Evolutionary conservation across 2,329 filamentous ascomycete genomes (phyloP).

Genomic region (Atkinsonella texensis): DNA sequence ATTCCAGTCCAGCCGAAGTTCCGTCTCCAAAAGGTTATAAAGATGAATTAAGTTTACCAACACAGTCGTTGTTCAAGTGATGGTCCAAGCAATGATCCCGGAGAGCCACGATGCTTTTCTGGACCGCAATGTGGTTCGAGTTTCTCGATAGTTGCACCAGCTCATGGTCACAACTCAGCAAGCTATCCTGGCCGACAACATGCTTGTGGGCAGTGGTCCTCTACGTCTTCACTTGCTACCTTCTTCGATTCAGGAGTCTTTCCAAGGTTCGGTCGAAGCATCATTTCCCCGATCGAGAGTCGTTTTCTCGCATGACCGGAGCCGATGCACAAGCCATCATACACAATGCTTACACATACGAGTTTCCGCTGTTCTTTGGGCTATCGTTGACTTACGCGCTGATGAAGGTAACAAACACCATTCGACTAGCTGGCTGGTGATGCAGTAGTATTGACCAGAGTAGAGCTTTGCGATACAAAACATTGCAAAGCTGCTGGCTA

Average conservation of each 20-base stretch:
- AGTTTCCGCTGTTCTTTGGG: slow-evolving; percentile 28
- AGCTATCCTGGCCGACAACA: neutral
- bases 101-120: neutral
- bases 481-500: slow-evolving; percentile 25
- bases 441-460: neutral
- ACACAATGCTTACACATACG: slow-evolving; percentile 18
- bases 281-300: slow-evolving; percentile 22
- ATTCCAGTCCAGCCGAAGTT: no score
- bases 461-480: slow-evolving; percentile 29
- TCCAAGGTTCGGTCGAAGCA: slow-evolving; percentile 17
- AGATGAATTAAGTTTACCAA: no score
- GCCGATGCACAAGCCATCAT: slow-evolving; percentile 33
- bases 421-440: neutral
- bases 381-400: slow-evolving; percentile 26
- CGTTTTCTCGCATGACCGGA: slow-evolving; percentile 27
- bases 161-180: neutral
- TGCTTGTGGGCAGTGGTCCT: slow-evolving; percentile 9
- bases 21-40: no score
- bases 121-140: neutral
- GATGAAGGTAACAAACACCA: slow-evolving; percentile 21
- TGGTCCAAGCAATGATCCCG: no score
- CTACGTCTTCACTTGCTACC: slow-evolving; percentile 23
- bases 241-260: slow-evolving; percentile 24
- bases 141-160: neutral
- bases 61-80: no score